Base-by-base conservation (phyloP, 2,329 filamentous ascomycete species). In the Colletotrichum trifolii region DNA sequence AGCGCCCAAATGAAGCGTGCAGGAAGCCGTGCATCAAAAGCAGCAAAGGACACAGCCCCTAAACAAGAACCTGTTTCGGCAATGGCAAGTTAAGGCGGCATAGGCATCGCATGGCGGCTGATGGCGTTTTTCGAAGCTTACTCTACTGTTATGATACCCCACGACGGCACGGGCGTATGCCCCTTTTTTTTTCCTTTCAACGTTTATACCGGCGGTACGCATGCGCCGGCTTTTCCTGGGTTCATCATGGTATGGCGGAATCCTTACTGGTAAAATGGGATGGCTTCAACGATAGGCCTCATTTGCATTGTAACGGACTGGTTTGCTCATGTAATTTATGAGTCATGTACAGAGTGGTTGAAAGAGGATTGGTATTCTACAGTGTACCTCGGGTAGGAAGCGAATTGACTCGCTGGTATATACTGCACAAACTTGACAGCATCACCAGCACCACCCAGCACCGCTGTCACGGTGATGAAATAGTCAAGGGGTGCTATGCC, bases 81-180 rank as follows among this genome's bases (percentile, higher is more conserved):
- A 40, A 54, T 67, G 63, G 66, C 66, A 53, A 67, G 63, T 60
- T 67, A 67, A 54, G 42, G 57, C 49, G 57, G 48, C 25, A 25
- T 4, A 25, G 25, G 25, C 66, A 66, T 53, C 55, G 58, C 39
- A 48, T 25, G 56, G 64, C 43, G 54, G 48, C 54, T 55, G 43
- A 59, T 54, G 64, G 64, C 60, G 64, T 66, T 66, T 25, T 64
- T 66, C 63, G 48, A 64, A 50, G 64, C 60, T 66, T 64, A 63
- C 54, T 66, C 48, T 59, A 64, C 64, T 66, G 64, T 66, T 66
- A 66, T 66, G 64, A 66, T 66, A 66, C 64, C 64, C 64, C 64
- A 66, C 54, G 60, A 64, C 64, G 64, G 60, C 64, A 58, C 34
- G 60, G 64, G 64, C 64, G 48, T 36, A 33, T 33, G 34, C 47